Base-by-base conservation (phyloP, 768 basidiomycete species). In the Coprinopsis sp. region DNA sequence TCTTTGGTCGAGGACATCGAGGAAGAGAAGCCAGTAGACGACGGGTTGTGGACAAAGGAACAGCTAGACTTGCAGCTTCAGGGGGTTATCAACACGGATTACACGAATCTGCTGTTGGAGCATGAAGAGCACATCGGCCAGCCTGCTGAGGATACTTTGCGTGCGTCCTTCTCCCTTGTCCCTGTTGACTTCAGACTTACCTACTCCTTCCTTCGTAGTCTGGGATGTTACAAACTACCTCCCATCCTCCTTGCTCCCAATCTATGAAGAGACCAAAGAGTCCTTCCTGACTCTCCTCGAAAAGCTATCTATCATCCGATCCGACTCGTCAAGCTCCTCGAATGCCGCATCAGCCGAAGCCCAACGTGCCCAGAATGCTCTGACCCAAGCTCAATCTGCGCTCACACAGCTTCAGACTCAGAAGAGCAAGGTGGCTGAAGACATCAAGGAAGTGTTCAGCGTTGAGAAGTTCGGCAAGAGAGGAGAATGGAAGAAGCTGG, bases 401-500 rank as follows among this genome's bases (percentile, higher is more conserved):
- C 73, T 91, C 14, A 71, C 74, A 39, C 57, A 66, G 8, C 63
- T 78, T 5, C 71, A 75, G 37, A 68, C 73, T 19, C 78, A 85
- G 21, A 72, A 78, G 45, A 66, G 76, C 22, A 67, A 72, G 6
- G 78, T 81, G 0, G 70, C 76, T 44, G 64, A 73, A 19, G 84
- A 87, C 33, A 61, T 91, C 10, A 64, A 62, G 1, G 80, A 86
- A 47, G 71, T 98, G 19, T 89, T 84, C 57, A 69, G 81, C 49
- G 47, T 66, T 11, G 62, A 79, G 16, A 77, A 76, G 28, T 96
- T 86, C 54, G 93, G 93, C 16, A 61, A 68, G 1, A 73, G 89
- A 22, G 95, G 91, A 40, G 91, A 96, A 67, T 99, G 91, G 91
- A 95, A 95, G 74, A 96, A 95, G 68, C 77, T 99, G 5, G 87